Conservation (phyloP, 768 basidiomycete genomes). For the Mrakia hoshinonis region DNA sequence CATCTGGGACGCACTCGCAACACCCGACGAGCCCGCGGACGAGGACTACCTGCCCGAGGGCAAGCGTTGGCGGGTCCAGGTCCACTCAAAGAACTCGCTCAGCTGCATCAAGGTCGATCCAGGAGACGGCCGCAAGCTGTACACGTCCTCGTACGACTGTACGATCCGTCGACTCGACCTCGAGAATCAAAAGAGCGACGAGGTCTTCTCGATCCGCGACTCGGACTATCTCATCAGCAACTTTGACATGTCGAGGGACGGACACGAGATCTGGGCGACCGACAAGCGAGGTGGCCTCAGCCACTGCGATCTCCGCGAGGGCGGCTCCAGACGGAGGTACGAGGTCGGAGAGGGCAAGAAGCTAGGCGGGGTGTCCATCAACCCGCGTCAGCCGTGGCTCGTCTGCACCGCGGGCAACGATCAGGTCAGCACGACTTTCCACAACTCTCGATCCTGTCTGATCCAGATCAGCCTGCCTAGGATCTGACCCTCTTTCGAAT, state of each 20-base stretch:
- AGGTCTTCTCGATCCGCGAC: conserved; percentile 40
- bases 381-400: conserved; percentile 38
- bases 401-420: conserved; percentile 41
- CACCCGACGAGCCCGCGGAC: conserved; percentile 29
- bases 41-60: conserved; percentile 20
- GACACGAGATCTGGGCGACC: conserved; percentile 38
- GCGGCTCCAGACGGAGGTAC: conserved; percentile 32
- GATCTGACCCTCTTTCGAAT: neutral
- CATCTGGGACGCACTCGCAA: conserved; percentile 35
- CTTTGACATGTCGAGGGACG: conserved; percentile 41
- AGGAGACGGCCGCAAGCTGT: conserved; percentile 38
- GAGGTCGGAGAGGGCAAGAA: conserved; percentile 37
- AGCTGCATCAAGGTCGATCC: conserved; percentile 43
- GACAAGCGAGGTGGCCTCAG: conserved; percentile 37
- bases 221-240: conserved; percentile 42
- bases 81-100: conserved; percentile 38
- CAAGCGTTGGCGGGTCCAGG: conserved; percentile 40
- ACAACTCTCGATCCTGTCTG: neutral
- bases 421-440: conserved; percentile 33
- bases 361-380: conserved; percentile 41
- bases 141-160: conserved; percentile 43
- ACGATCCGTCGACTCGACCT: conserved; percentile 42
- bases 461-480: neutral
- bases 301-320: conserved; percentile 38
- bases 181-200: conserved; percentile 37